Evolutionary conservation across 2,329 filamentous ascomycete genomes (phyloP).

Genomic region (Cercospora sp.): DNA sequence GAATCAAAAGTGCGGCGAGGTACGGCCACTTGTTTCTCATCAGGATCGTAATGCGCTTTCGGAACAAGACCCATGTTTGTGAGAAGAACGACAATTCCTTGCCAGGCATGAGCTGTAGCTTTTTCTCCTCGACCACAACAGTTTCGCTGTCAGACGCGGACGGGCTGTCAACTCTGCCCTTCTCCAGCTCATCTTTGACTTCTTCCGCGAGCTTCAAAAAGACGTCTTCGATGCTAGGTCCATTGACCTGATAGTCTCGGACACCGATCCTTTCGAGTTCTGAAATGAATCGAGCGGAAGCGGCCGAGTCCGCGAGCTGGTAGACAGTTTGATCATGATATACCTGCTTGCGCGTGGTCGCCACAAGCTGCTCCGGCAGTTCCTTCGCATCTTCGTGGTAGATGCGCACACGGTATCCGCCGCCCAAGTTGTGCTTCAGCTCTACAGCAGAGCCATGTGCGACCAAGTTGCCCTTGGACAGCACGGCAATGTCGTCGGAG

Average conservation of each 20-base stretch:
- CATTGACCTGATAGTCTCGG: conserved; percentile 78
- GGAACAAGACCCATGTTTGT: conserved; percentile 74
- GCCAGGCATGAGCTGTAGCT: conserved; percentile 62
- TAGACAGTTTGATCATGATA: conserved; percentile 74
- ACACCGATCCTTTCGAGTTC: conserved; percentile 67
- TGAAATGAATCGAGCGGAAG: conserved; percentile 71
- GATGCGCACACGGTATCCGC: conserved; percentile 80
- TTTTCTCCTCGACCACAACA: conserved; percentile 26
- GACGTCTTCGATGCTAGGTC: conserved; percentile 89
- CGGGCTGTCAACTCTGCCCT: conserved; percentile 28
- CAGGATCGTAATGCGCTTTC: conserved; percentile 75
- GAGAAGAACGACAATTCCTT: conserved; percentile 66
- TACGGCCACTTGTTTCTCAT: conserved; percentile 78
- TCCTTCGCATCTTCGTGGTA: conserved; percentile 53
- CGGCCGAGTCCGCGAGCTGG: conserved; percentile 65
- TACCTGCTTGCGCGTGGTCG: conserved; percentile 44
- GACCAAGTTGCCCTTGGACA: conserved; percentile 80
- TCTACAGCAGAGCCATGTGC: conserved; percentile 82
- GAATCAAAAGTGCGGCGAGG: conserved; percentile 71
- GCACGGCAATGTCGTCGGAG: conserved; percentile 82
- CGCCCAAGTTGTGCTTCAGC: conserved; percentile 77
- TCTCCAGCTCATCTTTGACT: conserved; percentile 57
- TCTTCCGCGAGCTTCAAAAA: conserved; percentile 86
- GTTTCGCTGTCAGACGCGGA: conserved; percentile 28
- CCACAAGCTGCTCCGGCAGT: conserved; percentile 31